These are phyloP conservation scores for Blastobotrys arbuscula DNA, from an alignment of 1,139 yeast genomes.

Conservation along the genomic window DNA sequence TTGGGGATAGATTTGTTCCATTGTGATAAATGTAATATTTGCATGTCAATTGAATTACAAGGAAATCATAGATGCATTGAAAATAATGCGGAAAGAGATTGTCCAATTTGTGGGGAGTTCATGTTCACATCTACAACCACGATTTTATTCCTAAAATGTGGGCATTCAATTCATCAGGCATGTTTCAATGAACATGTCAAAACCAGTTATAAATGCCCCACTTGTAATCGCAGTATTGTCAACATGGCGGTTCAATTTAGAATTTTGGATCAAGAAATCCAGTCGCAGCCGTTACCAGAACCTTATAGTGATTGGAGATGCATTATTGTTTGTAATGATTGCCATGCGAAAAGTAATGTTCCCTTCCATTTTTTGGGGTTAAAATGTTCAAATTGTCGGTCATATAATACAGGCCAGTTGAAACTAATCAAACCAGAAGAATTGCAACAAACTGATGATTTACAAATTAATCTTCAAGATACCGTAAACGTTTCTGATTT, in stretches of 20 bases:
- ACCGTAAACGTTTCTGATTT: constrained; percentile 9
- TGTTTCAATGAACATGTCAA: constrained; percentile 77
- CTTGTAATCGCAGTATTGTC: constrained; percentile 75
- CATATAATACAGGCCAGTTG: constrained; percentile 77
- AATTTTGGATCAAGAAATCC: constrained; percentile 76
- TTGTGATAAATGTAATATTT: constrained; percentile 85
- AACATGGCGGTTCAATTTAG: constrained; percentile 88
- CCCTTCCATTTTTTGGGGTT: constrained; percentile 80
- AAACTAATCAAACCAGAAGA: constrained; percentile 44
- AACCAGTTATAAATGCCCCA: constrained; percentile 84
- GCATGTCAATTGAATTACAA: constrained; percentile 73
- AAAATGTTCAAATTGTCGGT: constrained; percentile 78
- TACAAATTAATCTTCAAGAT: background rate
- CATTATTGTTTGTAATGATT: constrained; percentile 79
- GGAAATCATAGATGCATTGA: constrained; percentile 79
- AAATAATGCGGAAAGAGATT: constrained; percentile 82
- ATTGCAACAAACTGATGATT: constrained; percentile 35
- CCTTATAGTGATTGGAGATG: constrained; percentile 77
- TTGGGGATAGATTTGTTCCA: constrained; percentile 85
- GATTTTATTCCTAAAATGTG: constrained; percentile 90
- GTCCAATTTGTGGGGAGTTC: constrained; percentile 90
- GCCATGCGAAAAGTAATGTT: constrained; percentile 75
- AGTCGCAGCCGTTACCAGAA: constrained; percentile 68
- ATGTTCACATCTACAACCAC: constrained; percentile 81
- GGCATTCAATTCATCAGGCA: constrained; percentile 84